Base-by-base conservation (phyloP, 768 basidiomycete genomes). In the Coprinopsis sp. region DNA sequence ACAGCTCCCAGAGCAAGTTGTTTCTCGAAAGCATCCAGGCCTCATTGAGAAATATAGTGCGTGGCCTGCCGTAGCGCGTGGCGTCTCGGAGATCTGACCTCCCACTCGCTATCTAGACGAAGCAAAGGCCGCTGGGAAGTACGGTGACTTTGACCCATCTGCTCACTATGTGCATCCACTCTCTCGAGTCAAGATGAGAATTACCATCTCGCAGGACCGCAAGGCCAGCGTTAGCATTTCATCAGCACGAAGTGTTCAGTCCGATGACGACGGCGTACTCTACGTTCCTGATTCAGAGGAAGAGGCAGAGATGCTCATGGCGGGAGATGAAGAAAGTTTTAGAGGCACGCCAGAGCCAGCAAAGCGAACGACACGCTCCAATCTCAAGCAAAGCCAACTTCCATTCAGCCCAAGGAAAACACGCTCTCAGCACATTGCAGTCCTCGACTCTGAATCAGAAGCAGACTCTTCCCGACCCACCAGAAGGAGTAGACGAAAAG, bases 381-480 rank as follows among this genome's bases (percentile, higher is more conserved):
- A 47, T 12, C 39, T 50, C 40, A 57, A 52, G 30, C 47, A 59
- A 30, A n/a, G 6, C 4, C 27, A 7, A 29, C 72, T 85, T 28
- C 84, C 83, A 6, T 87, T 82, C 63, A 87, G 83, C 55, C 84
- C 87, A 0, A 74, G 63, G 58, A 87, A 82, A 63, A 75, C 77
- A 29, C 74, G 81, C 7, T 60, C 69, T 25, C 62, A 59, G 33
- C 63, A 56, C 42, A 56, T 70, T 24, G 52, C 56, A 19, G 47
- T 59, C 14, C 54, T 67, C 22, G 54, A 72, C 19, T 76, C 76
- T 11, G 76, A 67, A 25, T 52, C 53, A 19, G 58, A 60, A 27
- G 54, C 51, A 22, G 62, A 56, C 27, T 61, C 67, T 29, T 46
- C 62, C 3, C 51, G 64, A 21, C 46, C 40, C 21, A 41, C 44